These are phyloP conservation scores for Stellera chamaejasme DNA, from an alignment of 345 rosid genomes.

Conservation along the genomic window DNA sequence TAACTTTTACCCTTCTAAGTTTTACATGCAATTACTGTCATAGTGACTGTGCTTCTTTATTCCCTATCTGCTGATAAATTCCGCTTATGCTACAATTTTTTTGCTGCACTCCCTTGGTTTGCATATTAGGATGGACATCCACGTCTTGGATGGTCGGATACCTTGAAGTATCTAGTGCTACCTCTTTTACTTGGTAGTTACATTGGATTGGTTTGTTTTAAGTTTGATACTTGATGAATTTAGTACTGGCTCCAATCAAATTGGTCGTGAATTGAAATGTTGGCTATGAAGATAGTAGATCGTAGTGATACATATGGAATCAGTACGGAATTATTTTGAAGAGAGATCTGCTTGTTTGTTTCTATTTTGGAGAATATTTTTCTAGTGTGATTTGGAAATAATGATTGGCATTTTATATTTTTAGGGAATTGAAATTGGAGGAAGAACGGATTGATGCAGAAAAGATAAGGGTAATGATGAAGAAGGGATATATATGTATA, in stretches of 20 bases:
- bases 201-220: conserved; percentile 3
- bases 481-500: too few species aligned
- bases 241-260: not conserved
- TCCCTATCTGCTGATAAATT: too few species aligned
- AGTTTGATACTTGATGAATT: not conserved
- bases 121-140: too few species aligned
- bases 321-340: not conserved
- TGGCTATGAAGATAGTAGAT: too few species aligned
- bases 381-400: not conserved
- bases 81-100: too few species aligned
- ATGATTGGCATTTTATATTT: conserved; percentile 1
- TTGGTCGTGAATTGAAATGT: too few species aligned
- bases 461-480: conserved; percentile 61
- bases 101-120: too few species aligned
- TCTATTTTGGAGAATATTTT: not conserved
- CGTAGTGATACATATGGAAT: not conserved
- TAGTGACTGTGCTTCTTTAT: too few species aligned
- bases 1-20: too few species aligned
- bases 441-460: conserved; percentile 91
- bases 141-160: too few species aligned
- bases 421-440: conserved; percentile 77
- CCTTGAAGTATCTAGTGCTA: too few species aligned
- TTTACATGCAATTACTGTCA: too few species aligned
- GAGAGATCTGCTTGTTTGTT: not conserved
- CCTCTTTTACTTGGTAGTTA: conserved; percentile 1